phyloP scores from a whole-genome alignment of 2,329 filamentous ascomycete species.

The Trichothecium roseum region DNA sequence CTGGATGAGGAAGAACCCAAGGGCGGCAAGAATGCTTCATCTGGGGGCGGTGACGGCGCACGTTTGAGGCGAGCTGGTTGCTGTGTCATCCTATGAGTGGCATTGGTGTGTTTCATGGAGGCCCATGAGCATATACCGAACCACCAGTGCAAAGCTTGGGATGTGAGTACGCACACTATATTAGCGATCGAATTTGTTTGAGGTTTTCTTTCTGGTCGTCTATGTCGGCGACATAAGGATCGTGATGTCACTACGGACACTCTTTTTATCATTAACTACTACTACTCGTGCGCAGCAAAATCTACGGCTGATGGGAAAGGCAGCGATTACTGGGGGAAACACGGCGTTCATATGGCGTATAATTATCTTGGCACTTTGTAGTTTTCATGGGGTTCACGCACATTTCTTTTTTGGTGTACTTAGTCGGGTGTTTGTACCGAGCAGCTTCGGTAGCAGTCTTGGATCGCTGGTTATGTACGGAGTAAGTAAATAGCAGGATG shows the following conservation, averaged over 20 bases:
- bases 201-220: too few species aligned
- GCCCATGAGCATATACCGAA: too few species aligned
- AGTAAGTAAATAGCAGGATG: conserved; percentile 25
- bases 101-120: too few species aligned
- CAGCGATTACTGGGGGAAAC: conserved; percentile 11
- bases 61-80: conserved; percentile 32
- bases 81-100: conserved; percentile 39
- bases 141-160: too few species aligned
- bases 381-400: background rate
- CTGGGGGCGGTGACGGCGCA: conserved; percentile 28
- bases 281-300: too few species aligned
- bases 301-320: conserved; percentile 9
- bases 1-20: conserved; percentile 73
- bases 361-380: conserved; percentile 11
- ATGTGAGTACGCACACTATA: too few species aligned
- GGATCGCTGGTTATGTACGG: conserved; percentile 4
- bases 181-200: too few species aligned
- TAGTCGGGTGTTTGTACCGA: conserved; percentile 6
- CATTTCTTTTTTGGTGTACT: background rate
- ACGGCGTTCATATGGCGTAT: conserved; percentile 15
- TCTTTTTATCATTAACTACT: too few species aligned
- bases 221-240: too few species aligned
- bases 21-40: conserved; percentile 40
- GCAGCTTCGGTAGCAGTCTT: too few species aligned
- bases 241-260: too few species aligned